Evolutionary conservation across 768 basidiomycete species (phyloP), one percentile per base, ranked within the genome.

Genomic region (Auricularia heimuer): DNA sequence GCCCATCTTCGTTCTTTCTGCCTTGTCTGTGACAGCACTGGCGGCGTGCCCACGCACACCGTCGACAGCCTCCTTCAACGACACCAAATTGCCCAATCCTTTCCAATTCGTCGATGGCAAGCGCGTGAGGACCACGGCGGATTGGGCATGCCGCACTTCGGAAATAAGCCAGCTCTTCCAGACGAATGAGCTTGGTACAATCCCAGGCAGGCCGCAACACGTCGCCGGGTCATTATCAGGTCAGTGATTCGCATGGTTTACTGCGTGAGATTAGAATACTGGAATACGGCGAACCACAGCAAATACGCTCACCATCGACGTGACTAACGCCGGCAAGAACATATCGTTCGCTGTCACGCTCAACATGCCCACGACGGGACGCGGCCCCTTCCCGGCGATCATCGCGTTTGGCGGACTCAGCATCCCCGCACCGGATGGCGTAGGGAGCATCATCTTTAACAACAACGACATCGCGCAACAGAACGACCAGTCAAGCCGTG

Each of bases 221-320:
- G 61, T 33, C 67, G 67, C 39, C 39, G 39, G 39, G 39, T 8
- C 39, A 14, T 14, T 42, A 7, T 42, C 39, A 42, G 39, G 39
- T 42, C 12, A 7, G 39, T 8, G 39, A 14, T 8, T 14, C 39
- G 8, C 8, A 8, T 14, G 39, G 8, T 8, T 14, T 14, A 14
- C 39, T 7, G 12, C 39, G 8, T 42, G 12, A 42, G 39, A 42
- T 42, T 8, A 7, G 12, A 14, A 42, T 14, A 42, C 39, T 42
- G 39, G 12, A 14, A 79, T 79, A 3, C 80, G 76, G 1, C 74
- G 79, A 12, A 76, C 79, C 69, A 78, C 79, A 29, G 74, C 39
- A 2, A 63, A 56, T 54, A 67, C 62, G 14, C 61, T 69, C 39
- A 69, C 62, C 10, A 63, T 69, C 66, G 67, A 51, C 34, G 68